A percentile compares a stretch with the other conserved stretches of the same genome.
Evolutionary conservation across 805 yeast species (phyloP).

Genomic region (Sugiyamaella chiloensis): DNA sequence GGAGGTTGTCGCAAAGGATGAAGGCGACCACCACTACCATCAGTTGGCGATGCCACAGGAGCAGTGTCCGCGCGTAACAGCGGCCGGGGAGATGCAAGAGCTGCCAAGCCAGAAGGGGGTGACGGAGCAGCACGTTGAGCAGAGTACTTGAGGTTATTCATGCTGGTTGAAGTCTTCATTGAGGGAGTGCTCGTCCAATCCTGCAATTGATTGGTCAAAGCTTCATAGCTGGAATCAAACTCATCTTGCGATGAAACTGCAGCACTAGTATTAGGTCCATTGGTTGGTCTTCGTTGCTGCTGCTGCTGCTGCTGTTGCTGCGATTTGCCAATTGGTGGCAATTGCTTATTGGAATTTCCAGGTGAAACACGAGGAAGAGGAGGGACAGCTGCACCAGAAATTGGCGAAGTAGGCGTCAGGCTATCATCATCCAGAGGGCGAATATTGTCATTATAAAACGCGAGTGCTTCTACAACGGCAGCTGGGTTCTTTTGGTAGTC

Average conservation of each 20-base stretch:
- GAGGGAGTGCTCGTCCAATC: slow-evolving; percentile 27
- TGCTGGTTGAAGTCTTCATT: slow-evolving; percentile 9
- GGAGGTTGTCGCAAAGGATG: slow-evolving; percentile 3
- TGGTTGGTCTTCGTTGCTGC: slow-evolving; percentile 20
- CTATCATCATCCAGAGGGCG: slow-evolving; percentile 10
- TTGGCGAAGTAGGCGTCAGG: slow-evolving; percentile 11
- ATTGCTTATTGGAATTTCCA: not conserved
- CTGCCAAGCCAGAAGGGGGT: not conserved
- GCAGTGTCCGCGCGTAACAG: slow-evolving; percentile 5
- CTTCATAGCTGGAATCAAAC: not conserved
- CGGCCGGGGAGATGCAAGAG: slow-evolving; percentile 4
- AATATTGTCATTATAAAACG: slow-evolving; percentile 52
- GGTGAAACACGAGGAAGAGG: not conserved
- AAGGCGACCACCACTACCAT: not conserved
- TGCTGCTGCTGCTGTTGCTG: slow-evolving; percentile 9
- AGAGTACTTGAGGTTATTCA: slow-evolving; percentile 11
- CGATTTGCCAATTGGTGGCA: not conserved
- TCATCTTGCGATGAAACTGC: not conserved
- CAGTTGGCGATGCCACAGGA: slow-evolving; percentile 1
- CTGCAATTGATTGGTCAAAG: slow-evolving; percentile 21
- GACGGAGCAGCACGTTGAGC: slow-evolving; percentile 9
- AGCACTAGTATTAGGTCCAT: not conserved
- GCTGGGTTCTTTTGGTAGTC: slow-evolving; percentile 92
- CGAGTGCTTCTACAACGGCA: slow-evolving; percentile 88
- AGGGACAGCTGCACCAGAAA: slow-evolving; percentile 1